phyloP scores from a whole-genome alignment of 2,329 filamentous ascomycete species.

The Phoma sp. region DNA sequence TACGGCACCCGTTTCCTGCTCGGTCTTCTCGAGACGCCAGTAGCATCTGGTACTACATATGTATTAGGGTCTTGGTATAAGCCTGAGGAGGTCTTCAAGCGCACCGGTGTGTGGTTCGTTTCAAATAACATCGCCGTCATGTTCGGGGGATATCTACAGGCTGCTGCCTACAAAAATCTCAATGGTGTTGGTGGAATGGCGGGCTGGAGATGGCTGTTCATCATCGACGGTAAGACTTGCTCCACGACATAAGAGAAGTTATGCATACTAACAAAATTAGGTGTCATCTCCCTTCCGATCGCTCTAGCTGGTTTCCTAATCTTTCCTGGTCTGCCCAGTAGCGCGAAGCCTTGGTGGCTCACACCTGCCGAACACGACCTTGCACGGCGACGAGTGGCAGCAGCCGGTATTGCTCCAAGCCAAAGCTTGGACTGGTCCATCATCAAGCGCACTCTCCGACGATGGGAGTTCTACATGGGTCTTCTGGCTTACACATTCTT shows the following conservation, averaged over 20 bases:
- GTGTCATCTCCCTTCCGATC: conserved; percentile 64
- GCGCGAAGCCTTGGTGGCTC: conserved; percentile 60
- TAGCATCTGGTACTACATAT: conserved; percentile 48
- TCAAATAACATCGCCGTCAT: conserved; percentile 62
- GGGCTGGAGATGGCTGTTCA: conserved; percentile 63
- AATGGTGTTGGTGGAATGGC: conserved; percentile 57
- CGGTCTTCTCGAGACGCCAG: conserved; percentile 46
- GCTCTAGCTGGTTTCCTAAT: conserved; percentile 63
- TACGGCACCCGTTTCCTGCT: conserved; percentile 52
- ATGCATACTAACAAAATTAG: conserved; percentile 23
- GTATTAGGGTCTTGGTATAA: conserved; percentile 53
- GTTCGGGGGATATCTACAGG: conserved; percentile 66
- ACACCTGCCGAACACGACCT: conserved; percentile 45
- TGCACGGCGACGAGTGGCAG: conserved; percentile 38
- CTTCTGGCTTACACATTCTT: conserved; percentile 56
- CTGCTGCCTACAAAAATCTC: conserved; percentile 61
- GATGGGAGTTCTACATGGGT: conserved; percentile 63
- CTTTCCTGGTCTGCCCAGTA: conserved; percentile 61
- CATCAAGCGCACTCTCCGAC: conserved; percentile 54
- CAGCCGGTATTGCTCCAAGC: conserved; percentile 46
- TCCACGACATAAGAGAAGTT: background rate
- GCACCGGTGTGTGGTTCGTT: conserved; percentile 63
- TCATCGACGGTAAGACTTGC: conserved; percentile 52
- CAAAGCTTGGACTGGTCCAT: conserved; percentile 54
- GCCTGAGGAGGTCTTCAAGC: conserved; percentile 59